These are phyloP conservation scores for Cetraspora pellucida DNA, from an alignment of 192 early-diverging fungal species.

Conservation along the genomic window DNA sequence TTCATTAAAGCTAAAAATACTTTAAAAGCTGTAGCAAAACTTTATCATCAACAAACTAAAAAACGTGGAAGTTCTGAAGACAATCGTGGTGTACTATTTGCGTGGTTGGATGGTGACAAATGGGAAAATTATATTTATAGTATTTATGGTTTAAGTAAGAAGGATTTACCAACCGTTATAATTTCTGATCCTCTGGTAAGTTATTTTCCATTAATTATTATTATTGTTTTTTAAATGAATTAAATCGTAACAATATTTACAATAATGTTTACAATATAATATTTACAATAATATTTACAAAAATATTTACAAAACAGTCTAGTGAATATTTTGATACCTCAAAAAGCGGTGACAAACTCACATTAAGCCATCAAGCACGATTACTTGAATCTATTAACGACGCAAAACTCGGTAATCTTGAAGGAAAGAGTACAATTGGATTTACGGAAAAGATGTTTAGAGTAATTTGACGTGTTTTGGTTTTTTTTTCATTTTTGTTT, in stretches of 20 bases:
- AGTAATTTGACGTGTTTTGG: not conserved
- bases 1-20: conserved; percentile 19
- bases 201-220: not conserved
- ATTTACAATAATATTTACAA: not conserved
- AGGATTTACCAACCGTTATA: conserved; percentile 37
- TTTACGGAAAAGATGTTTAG: conserved; percentile 20
- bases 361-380: not conserved
- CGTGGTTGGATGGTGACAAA: conserved; percentile 62
- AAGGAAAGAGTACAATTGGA: conserved; percentile 28
- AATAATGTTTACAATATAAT: not conserved
- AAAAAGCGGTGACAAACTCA: conserved; percentile 4
- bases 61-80: conserved; percentile 21
- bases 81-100: conserved; percentile 53
- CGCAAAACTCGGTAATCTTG: conserved; percentile 1
- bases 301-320: not conserved
- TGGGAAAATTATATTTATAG: conserved; percentile 64
- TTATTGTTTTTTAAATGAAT: no score
- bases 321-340: conserved; percentile 29
- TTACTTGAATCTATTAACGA: conserved; percentile 28
- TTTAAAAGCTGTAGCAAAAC: conserved; percentile 41
- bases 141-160: conserved; percentile 45
- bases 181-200: conserved; percentile 28
- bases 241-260: no score
- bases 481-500: not conserved
- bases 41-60: conserved; percentile 36